Percentiles rank a stretch among this genome's conserved stretches.
phyloP scores from a whole-genome alignment of 2,329 filamentous ascomycete species.

The Colletotrichum sp. region DNA sequence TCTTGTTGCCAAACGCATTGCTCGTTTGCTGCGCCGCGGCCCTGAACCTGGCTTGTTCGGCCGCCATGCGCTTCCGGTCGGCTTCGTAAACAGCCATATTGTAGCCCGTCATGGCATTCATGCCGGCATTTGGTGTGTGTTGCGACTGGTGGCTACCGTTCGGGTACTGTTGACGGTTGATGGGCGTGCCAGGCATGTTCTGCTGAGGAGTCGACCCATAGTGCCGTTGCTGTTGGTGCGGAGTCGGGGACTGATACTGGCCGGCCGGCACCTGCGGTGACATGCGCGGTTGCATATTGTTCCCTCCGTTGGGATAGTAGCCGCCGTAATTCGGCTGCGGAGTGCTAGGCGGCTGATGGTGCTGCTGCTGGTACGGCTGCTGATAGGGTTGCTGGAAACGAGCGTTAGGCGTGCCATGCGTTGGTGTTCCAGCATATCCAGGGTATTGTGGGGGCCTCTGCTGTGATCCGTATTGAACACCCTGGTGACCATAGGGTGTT shows the following conservation, averaged over 20 bases:
- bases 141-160: slow-evolving; percentile 37
- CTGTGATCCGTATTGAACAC: slow-evolving; percentile 53
- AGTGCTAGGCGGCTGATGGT: slow-evolving; percentile 33
- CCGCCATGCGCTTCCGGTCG: slow-evolving; percentile 36
- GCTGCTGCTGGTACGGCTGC: slow-evolving; percentile 35
- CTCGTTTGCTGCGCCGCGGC: slow-evolving; percentile 49
- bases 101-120: slow-evolving; percentile 11
- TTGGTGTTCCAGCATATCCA: slow-evolving; percentile 38
- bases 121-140: slow-evolving; percentile 31
- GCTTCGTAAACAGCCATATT: slow-evolving; percentile 7
- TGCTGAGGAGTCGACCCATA: slow-evolving; percentile 29
- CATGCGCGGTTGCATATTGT: slow-evolving; percentile 43
- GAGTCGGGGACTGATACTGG: slow-evolving; percentile 39
- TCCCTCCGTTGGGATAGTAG: slow-evolving; percentile 51
- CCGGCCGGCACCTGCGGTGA: slow-evolving; percentile 47
- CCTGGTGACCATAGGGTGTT: slow-evolving; percentile 56
- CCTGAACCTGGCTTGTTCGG: slow-evolving; percentile 55
- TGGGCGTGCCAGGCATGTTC: slow-evolving; percentile 28
- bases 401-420: slow-evolving; percentile 45
- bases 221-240: slow-evolving; percentile 16
- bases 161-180: slow-evolving; percentile 30
- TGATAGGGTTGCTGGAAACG: slow-evolving; percentile 44
- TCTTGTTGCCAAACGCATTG: slow-evolving; percentile 44
- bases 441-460: slow-evolving; percentile 47
- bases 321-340: slow-evolving; percentile 40